Base-by-base conservation (phyloP, 495 filamentous ascomycete species). In the Lophiotrema nucula region DNA sequence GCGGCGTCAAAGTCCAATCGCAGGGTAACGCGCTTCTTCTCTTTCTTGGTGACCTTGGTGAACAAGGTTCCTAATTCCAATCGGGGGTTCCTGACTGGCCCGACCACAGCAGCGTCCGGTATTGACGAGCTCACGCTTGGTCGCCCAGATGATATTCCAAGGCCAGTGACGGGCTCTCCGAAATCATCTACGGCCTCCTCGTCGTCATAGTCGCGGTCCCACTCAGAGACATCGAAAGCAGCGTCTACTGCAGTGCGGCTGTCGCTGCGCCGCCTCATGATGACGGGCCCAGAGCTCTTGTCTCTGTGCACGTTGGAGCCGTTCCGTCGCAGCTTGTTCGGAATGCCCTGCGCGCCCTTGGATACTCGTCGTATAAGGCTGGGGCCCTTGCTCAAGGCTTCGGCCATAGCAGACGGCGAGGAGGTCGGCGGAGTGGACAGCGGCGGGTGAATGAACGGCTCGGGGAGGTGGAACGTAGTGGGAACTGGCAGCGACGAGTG, bases 261-360 rank as follows among this genome's bases (percentile, higher is more conserved):
- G 68, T 95, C 90, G 66, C 91, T 95, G 50, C 92, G 82, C 51
- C 89, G 81, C 48, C 93, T 84, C 72, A 93, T 82, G 26, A 95
- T 85, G 23, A 92, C 86, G 1, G 93, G 93, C 0, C 93, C 93
- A 22, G 86, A 86, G 69, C 91, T 96, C 27, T 85, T 85, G 65
- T 96, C 90, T 23, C 89, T 83, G 53, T 84, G 84, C 19, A 84
- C 78, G 33, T 87, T 78, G 4, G 84, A 84, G 0, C 87, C 86
- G 4, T 90, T 93, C 48, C 83, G 80, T 46, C 87, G 83, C 49
- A 91, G 81, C 38, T 81, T 71, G 4, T 72, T 78, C 22, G 87
- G 73, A 56, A 82, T 86, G 63, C 80, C 85, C 33, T 78, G 78
- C 3, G 83, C 83, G 25, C 84, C 82, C n/a, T 79, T 76, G 3